A percentile compares a stretch with the other conserved stretches of the same genome.
Evolutionary conservation across 2,329 filamentous ascomycete species (phyloP).

Genomic region (Aurifilum marmelostoma): DNA sequence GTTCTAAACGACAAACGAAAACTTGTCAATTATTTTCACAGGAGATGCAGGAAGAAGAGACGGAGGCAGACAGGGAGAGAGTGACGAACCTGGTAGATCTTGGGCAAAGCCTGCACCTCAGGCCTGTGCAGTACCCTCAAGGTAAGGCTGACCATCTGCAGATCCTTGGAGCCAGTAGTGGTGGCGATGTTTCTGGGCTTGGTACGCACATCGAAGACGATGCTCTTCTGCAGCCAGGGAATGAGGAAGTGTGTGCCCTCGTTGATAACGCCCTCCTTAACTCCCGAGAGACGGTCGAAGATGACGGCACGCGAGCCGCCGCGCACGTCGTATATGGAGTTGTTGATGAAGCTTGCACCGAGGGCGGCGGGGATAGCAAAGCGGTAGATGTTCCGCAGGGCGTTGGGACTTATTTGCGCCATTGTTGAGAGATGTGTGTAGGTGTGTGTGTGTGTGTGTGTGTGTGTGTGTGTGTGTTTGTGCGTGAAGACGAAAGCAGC

Average conservation of each 20-base stretch:
- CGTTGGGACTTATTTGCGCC: constrained; percentile 46
- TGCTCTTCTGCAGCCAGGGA: constrained; percentile 92
- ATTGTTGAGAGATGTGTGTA: constrained; percentile 41
- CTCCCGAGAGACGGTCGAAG: constrained; percentile 90
- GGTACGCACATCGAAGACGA: constrained; percentile 96
- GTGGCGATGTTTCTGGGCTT: constrained; percentile 97
- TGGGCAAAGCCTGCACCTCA: constrained; percentile 88
- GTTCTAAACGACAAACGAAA: constrained; percentile 61
- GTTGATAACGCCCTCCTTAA: constrained; percentile 89
- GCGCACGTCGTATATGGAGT: constrained; percentile 94
- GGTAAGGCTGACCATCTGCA: constrained; percentile 99
- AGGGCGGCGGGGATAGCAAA: constrained; percentile 74
- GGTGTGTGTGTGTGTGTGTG: no score
- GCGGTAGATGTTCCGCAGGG: constrained; percentile 54
- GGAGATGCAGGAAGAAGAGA: not conserved
- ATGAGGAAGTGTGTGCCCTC: constrained; percentile 97
- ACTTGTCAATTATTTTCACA: constrained; percentile 14
- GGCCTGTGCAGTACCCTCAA: constrained; percentile 93
- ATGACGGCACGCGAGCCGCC: constrained; percentile 95
- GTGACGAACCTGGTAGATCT: constrained; percentile 89
- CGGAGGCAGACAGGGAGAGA: not conserved
- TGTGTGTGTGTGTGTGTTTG: not conserved
- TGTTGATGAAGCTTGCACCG: constrained; percentile 68
- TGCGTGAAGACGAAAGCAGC: not conserved
- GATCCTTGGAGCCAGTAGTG: constrained; percentile 96